These are phyloP conservation scores for Hamamelis virginiana DNA, from an alignment of 164 flowering plant species.

Conservation along the genomic window DNA sequence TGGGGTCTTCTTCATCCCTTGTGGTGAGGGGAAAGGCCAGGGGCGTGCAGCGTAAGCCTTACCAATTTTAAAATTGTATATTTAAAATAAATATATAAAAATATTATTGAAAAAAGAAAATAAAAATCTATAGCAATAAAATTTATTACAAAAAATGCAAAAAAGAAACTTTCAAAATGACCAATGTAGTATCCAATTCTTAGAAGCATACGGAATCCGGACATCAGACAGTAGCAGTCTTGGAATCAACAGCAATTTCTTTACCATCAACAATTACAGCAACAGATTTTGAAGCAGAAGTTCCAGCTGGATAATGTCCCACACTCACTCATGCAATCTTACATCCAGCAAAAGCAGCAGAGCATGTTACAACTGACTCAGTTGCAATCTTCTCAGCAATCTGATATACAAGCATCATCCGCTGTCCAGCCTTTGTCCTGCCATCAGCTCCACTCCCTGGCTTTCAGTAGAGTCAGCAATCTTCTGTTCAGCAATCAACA, in stretches of 20 bases:
- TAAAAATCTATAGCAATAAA: too few relatives aligned
- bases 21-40: too few relatives aligned
- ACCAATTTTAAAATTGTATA: too few relatives aligned
- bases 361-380: conserved; percentile 66
- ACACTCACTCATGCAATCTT: conserved; percentile 49
- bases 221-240: too few relatives aligned
- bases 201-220: too few relatives aligned
- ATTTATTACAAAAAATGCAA: too few relatives aligned
- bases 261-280: conserved; percentile 52
- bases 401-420: conserved; percentile 52
- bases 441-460: conserved; percentile 43
- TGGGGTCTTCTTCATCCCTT: too few relatives aligned
- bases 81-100: too few relatives aligned
- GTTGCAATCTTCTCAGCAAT: conserved; percentile 62
- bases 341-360: conserved; percentile 65
- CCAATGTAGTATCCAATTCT: too few relatives aligned
- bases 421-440: conserved; percentile 53
- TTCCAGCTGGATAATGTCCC: conserved; percentile 53
- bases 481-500: conserved; percentile 55
- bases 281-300: conserved; percentile 44
- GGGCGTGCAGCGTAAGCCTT: too few relatives aligned
- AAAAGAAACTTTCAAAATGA: too few relatives aligned
- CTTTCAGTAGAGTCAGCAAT: conserved; percentile 66
- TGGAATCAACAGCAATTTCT: conserved; percentile 9
- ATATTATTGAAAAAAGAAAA: too few relatives aligned